These are phyloP conservation scores for Parachlorella kessleri DNA, from an alignment of 139 green algal species.

Conservation along the genomic window DNA sequence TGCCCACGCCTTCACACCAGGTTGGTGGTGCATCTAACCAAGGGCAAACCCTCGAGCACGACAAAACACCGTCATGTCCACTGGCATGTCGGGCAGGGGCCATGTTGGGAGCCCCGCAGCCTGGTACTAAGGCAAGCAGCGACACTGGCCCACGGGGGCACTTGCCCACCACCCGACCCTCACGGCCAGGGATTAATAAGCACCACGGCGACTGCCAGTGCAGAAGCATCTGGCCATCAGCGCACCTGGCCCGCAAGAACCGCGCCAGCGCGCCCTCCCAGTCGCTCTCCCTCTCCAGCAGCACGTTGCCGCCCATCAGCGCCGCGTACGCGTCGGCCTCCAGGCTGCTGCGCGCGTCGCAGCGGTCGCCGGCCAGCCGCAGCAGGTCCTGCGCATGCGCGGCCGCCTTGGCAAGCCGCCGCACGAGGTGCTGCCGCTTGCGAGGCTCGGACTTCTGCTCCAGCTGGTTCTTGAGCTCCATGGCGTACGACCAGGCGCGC, in stretches of 20 bases:
- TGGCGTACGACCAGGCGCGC: conserved; percentile 86
- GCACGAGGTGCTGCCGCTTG: conserved; percentile 74
- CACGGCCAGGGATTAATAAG: no score
- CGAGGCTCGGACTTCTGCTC: conserved; percentile 33
- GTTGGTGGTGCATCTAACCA: no score
- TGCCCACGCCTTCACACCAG: no score
- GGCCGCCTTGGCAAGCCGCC: conserved; percentile 74
- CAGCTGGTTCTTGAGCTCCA: conserved; percentile 87
- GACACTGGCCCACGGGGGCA: no score
- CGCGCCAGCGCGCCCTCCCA: conserved; percentile 73
- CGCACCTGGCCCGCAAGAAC: conserved; percentile 74
- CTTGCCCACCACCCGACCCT: no score
- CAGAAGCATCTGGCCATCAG: not conserved
- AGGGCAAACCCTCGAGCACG: no score
- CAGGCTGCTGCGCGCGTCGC: conserved; percentile 69
- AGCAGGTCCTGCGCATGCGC: conserved; percentile 62
- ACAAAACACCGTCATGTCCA: no score
- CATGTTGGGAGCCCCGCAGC: no score
- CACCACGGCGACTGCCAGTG: no score
- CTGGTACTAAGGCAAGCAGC: no score
- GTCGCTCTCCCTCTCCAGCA: conserved; percentile 82
- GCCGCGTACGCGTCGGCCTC: conserved; percentile 88
- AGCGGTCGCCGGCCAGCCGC: conserved; percentile 43
- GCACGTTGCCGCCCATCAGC: conserved; percentile 73
- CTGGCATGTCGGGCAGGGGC: no score